Conservation (phyloP, 1,139 yeast genomes). For the Wickerhamomyces sp. region DNA sequence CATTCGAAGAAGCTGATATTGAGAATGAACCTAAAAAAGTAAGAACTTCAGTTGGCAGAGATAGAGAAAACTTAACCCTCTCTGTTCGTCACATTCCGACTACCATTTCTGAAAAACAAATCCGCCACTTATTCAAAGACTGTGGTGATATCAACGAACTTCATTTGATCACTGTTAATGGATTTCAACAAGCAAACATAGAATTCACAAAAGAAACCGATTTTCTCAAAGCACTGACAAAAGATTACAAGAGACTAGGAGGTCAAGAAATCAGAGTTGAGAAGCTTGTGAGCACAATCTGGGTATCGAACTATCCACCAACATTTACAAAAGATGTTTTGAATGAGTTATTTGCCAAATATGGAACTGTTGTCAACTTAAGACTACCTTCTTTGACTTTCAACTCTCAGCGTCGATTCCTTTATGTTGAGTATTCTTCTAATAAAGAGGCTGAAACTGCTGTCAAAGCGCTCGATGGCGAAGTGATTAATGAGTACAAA, state of each 20-base stretch:
- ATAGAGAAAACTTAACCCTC: slow-evolving; percentile 53
- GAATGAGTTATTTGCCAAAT: slow-evolving; percentile 34
- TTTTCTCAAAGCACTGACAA: slow-evolving; percentile 57
- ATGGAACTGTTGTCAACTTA: slow-evolving; percentile 44
- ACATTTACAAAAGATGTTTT: slow-evolving; percentile 39
- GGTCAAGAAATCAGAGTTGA: slow-evolving; percentile 41
- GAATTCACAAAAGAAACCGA: slow-evolving; percentile 52
- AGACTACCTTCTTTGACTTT: slow-evolving; percentile 64
- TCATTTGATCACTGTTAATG: slow-evolving; percentile 25
- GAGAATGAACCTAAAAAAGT: slow-evolving; percentile 7
- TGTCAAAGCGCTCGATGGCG: slow-evolving; percentile 37
- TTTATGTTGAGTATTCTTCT: slow-evolving; percentile 59
- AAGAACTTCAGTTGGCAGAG: slow-evolving; percentile 28
- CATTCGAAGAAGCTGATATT: slow-evolving; percentile 3
- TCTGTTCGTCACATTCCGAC: slow-evolving; percentile 39
- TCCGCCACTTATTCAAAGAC: slow-evolving; percentile 45
- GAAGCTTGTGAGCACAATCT: slow-evolving; percentile 45
- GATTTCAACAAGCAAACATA: slow-evolving; percentile 36
- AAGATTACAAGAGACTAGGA: slow-evolving; percentile 43
- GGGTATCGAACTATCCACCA: slow-evolving; percentile 75
- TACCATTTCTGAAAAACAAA: slow-evolving; percentile 27
- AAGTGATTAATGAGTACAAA: slow-evolving; percentile 25
- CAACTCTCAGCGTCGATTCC: slow-evolving; percentile 60
- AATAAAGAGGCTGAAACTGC: slow-evolving; percentile 46
- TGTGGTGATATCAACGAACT: slow-evolving; percentile 52